phyloP scores from a whole-genome alignment of 495 filamentous ascomycete species.

The Saxophila tyrrhenica region DNA sequence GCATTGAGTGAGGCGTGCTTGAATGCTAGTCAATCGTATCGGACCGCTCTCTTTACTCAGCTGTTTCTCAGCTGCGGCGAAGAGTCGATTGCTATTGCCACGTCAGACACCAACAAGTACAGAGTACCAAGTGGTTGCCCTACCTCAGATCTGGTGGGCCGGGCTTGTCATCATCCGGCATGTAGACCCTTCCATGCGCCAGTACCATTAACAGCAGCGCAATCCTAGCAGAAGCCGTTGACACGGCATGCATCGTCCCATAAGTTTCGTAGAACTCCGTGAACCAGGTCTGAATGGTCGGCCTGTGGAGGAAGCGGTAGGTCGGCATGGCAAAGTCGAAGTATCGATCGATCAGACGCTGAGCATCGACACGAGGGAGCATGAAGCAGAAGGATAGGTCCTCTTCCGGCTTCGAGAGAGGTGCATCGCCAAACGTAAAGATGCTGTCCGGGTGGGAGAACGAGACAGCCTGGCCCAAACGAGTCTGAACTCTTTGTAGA shows the following conservation, averaged over 20 bases:
- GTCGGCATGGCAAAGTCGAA: constrained; percentile 18
- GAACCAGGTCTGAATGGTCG: constrained; percentile 4
- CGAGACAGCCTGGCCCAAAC: not conserved
- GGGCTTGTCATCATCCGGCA: not conserved
- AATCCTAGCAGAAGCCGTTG: too few species aligned
- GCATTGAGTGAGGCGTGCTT: constrained; percentile 7
- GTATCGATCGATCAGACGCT: constrained; percentile 2
- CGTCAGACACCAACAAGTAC: too few species aligned
- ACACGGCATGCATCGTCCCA: too few species aligned
- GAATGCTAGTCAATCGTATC: constrained; percentile 10
- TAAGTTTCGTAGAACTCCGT: not conserved
- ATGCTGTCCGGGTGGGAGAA: too few species aligned
- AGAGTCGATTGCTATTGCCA: constrained; percentile 4
- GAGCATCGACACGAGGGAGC: not conserved
- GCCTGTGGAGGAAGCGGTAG: constrained; percentile 17
- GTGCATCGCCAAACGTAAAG: constrained; percentile 14
- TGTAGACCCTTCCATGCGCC: not conserved
- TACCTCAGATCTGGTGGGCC: too few species aligned
- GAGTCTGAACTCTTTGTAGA: not conserved
- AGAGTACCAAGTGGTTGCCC: too few species aligned
- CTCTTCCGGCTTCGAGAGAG: not conserved
- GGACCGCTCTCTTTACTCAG: constrained; percentile 6
- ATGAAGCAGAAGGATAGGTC: not conserved
- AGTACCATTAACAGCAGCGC: too few species aligned
- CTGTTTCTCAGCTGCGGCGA: not conserved